These are phyloP conservation scores for Diplosphaera chodatii DNA, from an alignment of 139 green algal genomes.

Conservation along the genomic window DNA sequence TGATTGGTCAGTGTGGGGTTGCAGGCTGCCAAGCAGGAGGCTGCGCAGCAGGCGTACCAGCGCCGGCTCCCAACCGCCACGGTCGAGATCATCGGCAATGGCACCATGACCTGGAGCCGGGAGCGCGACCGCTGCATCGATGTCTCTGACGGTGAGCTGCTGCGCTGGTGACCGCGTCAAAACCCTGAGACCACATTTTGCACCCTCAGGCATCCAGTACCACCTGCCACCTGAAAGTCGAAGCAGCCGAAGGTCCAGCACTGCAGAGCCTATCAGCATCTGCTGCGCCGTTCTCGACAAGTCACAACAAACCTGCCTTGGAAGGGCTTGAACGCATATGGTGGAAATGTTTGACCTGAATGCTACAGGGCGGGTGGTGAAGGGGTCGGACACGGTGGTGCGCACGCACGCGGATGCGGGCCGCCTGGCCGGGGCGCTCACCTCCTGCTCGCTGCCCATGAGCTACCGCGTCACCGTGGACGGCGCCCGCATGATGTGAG, in stretches of 20 bases:
- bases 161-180: too few species aligned
- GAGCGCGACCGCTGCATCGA: slow-evolving; percentile 36
- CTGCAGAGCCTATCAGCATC: too few species aligned
- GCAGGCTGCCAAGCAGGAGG: slow-evolving; percentile 15
- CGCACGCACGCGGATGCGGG: background rate
- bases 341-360: too few species aligned
- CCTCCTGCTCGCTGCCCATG: slow-evolving; percentile 23
- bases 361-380: background rate
- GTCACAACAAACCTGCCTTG: too few species aligned
- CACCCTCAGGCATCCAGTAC: too few species aligned
- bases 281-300: too few species aligned
- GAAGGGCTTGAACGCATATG: too few species aligned
- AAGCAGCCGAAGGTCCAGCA: too few species aligned
- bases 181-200: too few species aligned
- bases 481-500: background rate
- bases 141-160: slow-evolving; percentile 3
- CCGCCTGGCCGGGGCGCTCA: background rate
- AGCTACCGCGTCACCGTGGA: slow-evolving; percentile 38
- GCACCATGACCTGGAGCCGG: slow-evolving; percentile 54
- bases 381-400: too few species aligned
- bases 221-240: too few species aligned
- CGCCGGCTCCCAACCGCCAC: slow-evolving; percentile 26
- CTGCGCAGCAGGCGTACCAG: background rate
- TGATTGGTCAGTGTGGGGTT: too few species aligned
- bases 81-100: slow-evolving; percentile 48